These are phyloP conservation scores for Aspergillus glaucus DNA, from an alignment of 2,329 filamentous ascomycete species.

Conservation along the genomic window DNA sequence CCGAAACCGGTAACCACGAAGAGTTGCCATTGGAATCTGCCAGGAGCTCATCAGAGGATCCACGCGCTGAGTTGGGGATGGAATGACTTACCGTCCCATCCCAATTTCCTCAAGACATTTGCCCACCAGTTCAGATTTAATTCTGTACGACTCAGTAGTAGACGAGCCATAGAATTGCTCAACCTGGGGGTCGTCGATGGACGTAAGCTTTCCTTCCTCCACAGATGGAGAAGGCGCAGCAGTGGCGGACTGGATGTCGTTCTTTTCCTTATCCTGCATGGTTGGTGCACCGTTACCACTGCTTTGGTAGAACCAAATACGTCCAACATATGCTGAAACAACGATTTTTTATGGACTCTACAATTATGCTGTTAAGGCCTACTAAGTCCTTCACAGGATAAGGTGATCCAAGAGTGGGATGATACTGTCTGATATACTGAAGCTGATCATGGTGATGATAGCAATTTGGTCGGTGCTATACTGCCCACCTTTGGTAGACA, in stretches of 20 bases:
- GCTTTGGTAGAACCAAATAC: neutral
- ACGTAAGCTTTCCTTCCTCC: neutral
- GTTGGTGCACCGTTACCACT: too few species aligned
- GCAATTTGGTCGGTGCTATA: too few species aligned
- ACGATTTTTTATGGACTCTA: neutral
- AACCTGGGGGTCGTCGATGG: conserved; percentile 21
- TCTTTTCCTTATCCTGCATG: neutral
- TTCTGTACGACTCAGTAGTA: conserved; percentile 24
- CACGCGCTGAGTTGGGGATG: too few species aligned
- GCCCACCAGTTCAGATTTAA: conserved; percentile 25
- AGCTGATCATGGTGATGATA: too few species aligned
- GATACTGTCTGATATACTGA: too few species aligned
- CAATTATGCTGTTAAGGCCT: too few species aligned
- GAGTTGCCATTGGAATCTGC: conserved; percentile 50
- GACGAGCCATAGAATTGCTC: conserved; percentile 35
- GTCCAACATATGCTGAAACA: neutral
- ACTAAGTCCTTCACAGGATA: too few species aligned
- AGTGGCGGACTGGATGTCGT: neutral
- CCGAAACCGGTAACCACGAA: conserved; percentile 63
- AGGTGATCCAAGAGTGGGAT: too few species aligned
- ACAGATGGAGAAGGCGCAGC: neutral
- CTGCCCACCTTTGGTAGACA: too few species aligned
- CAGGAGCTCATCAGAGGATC: neutral
- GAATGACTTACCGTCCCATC: conserved; percentile 14
- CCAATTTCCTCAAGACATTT: conserved; percentile 23